Base-by-base conservation (phyloP, 305 asterid genomes). In the Plantago coronopus region DNA sequence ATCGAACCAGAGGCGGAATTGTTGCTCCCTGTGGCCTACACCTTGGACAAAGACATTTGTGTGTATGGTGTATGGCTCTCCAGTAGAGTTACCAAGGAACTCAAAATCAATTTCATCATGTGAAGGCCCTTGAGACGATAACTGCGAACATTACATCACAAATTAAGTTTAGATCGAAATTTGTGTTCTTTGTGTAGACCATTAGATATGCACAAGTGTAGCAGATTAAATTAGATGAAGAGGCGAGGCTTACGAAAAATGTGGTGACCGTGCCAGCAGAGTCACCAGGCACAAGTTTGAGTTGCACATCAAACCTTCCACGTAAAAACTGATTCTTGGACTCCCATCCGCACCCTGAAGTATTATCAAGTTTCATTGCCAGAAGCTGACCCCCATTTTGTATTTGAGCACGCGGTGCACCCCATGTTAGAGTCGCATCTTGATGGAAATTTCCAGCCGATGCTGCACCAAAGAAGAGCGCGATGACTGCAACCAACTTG, bases 191-290 rank as follows among this genome's bases (percentile, higher is more conserved):
- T n/a, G n/a, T n/a, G n/a, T n/a, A n/a, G n/a, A n/a, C n/a, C n/a
- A n/a, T n/a, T n/a, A n/a, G n/a, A 5, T 5, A 2, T 46, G 14
- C 4, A 18, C 48, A 44, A 44, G 19, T 48, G 54, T 25, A 48
- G 17, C 23, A 11, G 10, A 48, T 25, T 6, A 3, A 5, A n/a
- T 42, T 10, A 3, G 54, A 48, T 44, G 15, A 44, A 7, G 48
- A 45, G 49, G 17, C 0, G 27, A 5, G 10, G 22, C 89, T 54
- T 65, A 83, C 90, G 23, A 59, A 85, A 57, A 81, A 81, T 1
- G 95, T 80, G 0, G 95, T 74, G 54, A 83, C 95, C 1, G 95
- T 81, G 44, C 53, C n/a, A n/a, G n/a, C n/a, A n/a, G n/a, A n/a
- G n/a, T n/a, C n/a, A n/a, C n/a, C n/a, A n/a, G n/a, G n/a, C n/a